Base-by-base conservation (phyloP, 192 early-diverging fungal species). In the Dissophora globulifera region DNA sequence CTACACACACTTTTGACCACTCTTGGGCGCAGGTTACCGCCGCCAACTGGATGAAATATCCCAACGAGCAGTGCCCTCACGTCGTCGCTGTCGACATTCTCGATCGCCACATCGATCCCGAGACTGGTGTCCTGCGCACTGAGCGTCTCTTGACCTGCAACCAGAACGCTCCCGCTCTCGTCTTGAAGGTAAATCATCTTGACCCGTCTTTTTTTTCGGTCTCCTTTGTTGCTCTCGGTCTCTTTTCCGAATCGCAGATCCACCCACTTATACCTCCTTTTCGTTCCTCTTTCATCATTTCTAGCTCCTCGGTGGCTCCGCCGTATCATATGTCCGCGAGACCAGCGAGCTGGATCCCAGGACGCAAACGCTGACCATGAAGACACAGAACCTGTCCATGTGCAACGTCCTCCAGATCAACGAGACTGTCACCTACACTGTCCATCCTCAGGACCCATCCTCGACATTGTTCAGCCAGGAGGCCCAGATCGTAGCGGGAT, bases 41-140 rank as follows among this genome's bases (percentile, higher is more conserved):
- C 19, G 97, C 95, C 38, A 92, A 96, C 80, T 99, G 92, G 92
- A 88, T 90, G 81, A 99, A 99, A 81, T 99, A 99, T 84, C 98
- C 98, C 0, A 99, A 99, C 82, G 92, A 93, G 22, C 81, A 92
- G 41, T 91, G 94, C 29, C 87, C 90, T 48, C 98, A 99, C 69
- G 96, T 99, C 45, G 65, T 91, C 23, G 91, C 92, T 58, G 95
- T 97, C 38, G 98, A 98, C 83, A 86, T 94, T 4, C 84, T 99
- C 51, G 85, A 90, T 58, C 88, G 95, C 46, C 67, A 82, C 8
- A 81, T 99, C 26, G 92, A 95, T 71, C 88, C 92, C 11, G 84
- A 83, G 38, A 95, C 93, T 0, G 95, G 96, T 47, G 69, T 97
- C 35, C 83, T 99, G 41, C 85, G 84, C 46, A 96, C 95, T 10